A percentile compares a stretch with the other conserved stretches of the same genome.
These are phyloP conservation scores for Cladochytrium tenue DNA, from an alignment of 371 early-diverging fungal genomes.

Conservation along the genomic window DNA sequence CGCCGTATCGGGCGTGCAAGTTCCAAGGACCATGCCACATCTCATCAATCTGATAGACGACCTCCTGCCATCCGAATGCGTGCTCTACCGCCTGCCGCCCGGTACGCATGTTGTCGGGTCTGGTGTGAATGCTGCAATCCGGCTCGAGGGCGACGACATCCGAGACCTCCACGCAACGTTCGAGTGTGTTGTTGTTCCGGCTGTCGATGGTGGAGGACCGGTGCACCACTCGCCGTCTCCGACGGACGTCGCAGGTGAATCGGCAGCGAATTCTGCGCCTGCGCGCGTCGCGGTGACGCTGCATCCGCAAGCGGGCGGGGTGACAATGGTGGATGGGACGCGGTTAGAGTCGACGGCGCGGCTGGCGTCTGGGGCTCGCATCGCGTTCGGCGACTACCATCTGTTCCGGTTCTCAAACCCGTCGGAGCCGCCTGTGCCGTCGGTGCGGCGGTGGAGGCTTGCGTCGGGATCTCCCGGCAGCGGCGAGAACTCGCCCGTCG, in stretches of 20 bases:
- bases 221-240: background rate
- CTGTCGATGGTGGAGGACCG: background rate
- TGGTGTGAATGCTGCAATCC: constrained; percentile 62
- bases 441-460: background rate
- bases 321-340: constrained; percentile 81
- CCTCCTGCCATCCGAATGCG: constrained; percentile 83
- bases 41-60: constrained; percentile 89
- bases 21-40: constrained; percentile 83
- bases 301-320: constrained; percentile 58
- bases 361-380: constrained; percentile 74
- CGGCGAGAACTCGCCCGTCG: too few species aligned
- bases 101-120: constrained; percentile 76
- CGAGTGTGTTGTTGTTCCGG: constrained; percentile 54
- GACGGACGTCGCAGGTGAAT: too few species aligned
- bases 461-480: too few species aligned
- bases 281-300: too few species aligned
- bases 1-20: constrained; percentile 72
- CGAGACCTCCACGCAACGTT: constrained; percentile 75
- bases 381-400: constrained; percentile 81
- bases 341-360: constrained; percentile 48
- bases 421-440: background rate
- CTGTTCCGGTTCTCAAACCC: constrained; percentile 87
- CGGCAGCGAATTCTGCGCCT: too few species aligned
- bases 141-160: constrained; percentile 61
- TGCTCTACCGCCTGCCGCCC: constrained; percentile 82